These are phyloP conservation scores for Ramularia collo-cygni DNA, from an alignment of 2,329 filamentous ascomycete genomes.

Conservation along the genomic window DNA sequence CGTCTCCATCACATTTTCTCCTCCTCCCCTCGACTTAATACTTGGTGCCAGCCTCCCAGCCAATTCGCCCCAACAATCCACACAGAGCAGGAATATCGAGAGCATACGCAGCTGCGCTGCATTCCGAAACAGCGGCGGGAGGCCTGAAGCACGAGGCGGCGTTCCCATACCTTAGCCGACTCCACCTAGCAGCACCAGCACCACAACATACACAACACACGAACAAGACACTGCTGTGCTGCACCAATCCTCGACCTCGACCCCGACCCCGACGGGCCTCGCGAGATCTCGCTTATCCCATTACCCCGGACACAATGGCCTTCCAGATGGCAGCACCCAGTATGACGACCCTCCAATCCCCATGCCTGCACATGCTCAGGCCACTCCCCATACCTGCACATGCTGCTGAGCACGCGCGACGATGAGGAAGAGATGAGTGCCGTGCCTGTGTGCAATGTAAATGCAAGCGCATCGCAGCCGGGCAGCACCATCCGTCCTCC, in stretches of 20 bases:
- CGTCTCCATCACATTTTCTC: no score
- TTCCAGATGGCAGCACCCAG: constrained; percentile 3
- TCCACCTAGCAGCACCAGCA: background rate
- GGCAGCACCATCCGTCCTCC: constrained; percentile 16
- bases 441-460: no score
- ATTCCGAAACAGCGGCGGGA: background rate
- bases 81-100: background rate
- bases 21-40: no score
- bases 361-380: background rate
- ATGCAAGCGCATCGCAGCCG: no score
- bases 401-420: no score
- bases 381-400: constrained; percentile 7
- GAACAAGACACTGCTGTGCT: background rate
- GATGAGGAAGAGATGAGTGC: no score
- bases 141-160: background rate
- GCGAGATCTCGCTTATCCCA: background rate
- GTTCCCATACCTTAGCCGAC: background rate
- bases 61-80: no score
- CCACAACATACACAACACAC: background rate
- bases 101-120: background rate
- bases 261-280: background rate
- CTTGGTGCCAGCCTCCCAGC: no score
- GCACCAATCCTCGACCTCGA: background rate
- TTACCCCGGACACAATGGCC: background rate
- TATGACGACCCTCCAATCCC: constrained; percentile 5